Conservation (phyloP, 306 rosid genomes). For the Citrullus amarus region DNA sequence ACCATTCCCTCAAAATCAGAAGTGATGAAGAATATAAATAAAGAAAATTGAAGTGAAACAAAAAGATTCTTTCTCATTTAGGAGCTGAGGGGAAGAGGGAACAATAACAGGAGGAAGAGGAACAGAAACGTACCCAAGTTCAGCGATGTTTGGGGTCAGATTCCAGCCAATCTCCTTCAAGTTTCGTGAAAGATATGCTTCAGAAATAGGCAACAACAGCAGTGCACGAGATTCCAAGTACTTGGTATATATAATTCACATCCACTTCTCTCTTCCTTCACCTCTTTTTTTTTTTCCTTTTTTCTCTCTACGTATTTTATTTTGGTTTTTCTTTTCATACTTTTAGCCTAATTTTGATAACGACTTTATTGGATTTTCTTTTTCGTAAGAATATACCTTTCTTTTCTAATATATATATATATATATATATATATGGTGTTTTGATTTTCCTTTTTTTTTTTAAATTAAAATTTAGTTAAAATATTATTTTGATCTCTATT, state of each 20-base stretch:
- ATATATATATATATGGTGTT: not conserved
- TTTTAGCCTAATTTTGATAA: not conserved
- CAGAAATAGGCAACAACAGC: constrained; percentile 45
- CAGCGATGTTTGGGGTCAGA: constrained; percentile 39
- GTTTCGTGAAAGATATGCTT: constrained; percentile 86
- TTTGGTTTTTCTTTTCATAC: not conserved
- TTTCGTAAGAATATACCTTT: not conserved
- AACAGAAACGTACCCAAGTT: constrained; percentile 46
- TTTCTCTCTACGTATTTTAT: not conserved
- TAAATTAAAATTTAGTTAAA: too few relatives aligned
- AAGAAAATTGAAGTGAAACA: not conserved
- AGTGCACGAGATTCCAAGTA: constrained; percentile 12
- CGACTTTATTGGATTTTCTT: not conserved
- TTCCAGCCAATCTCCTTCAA: constrained; percentile 64
- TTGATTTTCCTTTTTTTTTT: not conserved
- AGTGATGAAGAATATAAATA: not conserved
- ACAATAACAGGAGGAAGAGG: not conserved
- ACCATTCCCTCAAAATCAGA: not conserved
- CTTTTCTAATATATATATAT: too few relatives aligned
- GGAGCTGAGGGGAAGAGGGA: not conserved
- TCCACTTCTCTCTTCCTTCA: not conserved
- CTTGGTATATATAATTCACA: constrained; percentile 3
- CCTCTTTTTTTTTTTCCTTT: not conserved
- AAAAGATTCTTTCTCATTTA: not conserved
- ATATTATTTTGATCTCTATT: too few relatives aligned